phyloP scores from a whole-genome alignment of 2,329 filamentous ascomycete genomes.

The Colletotrichum chrysophilum region DNA sequence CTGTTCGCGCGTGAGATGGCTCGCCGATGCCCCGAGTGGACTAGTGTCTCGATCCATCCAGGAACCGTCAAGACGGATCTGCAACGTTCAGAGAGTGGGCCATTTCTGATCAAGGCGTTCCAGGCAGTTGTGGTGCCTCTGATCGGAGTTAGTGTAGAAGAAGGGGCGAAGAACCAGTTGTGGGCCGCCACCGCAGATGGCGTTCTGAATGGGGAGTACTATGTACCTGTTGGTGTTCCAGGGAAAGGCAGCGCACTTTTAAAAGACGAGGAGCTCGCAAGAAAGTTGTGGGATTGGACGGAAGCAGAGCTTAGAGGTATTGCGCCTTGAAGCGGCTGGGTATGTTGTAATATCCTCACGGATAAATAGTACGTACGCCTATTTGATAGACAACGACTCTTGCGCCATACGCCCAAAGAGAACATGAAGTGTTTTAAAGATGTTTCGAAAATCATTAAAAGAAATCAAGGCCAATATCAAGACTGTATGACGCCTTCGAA shows the following conservation, averaged over 20 bases:
- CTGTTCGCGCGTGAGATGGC: slow-evolving; percentile 50
- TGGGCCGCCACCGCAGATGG: slow-evolving; percentile 33
- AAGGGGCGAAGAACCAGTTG: slow-evolving; percentile 32
- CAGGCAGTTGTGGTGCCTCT: not conserved
- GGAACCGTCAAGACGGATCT: slow-evolving; percentile 39
- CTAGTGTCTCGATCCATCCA: slow-evolving; percentile 53
- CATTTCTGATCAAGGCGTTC: not conserved
- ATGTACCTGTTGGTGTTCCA: slow-evolving; percentile 33
- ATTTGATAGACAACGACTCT: not conserved
- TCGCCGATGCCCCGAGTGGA: slow-evolving; percentile 44
- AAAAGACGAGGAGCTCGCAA: slow-evolving; percentile 29
- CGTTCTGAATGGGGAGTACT: slow-evolving; percentile 33
- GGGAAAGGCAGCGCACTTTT: slow-evolving; percentile 23
- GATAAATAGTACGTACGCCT: rapidly evolving
- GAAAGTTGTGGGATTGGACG: slow-evolving; percentile 40
- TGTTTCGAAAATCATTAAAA: not conserved
- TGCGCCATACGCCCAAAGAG: not conserved
- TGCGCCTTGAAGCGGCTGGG: not conserved
- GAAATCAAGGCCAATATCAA: not conserved
- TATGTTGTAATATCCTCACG: not conserved
- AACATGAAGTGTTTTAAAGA: not conserved
- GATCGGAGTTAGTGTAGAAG: slow-evolving; percentile 9
- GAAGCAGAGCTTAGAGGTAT: slow-evolving; percentile 29
- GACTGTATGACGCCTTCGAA: not conserved
- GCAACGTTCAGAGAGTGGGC: not conserved